These are phyloP conservation scores for Phytopythium aichiense DNA, from an alignment of 352 stramenopile genomes.

Conservation along the genomic window DNA sequence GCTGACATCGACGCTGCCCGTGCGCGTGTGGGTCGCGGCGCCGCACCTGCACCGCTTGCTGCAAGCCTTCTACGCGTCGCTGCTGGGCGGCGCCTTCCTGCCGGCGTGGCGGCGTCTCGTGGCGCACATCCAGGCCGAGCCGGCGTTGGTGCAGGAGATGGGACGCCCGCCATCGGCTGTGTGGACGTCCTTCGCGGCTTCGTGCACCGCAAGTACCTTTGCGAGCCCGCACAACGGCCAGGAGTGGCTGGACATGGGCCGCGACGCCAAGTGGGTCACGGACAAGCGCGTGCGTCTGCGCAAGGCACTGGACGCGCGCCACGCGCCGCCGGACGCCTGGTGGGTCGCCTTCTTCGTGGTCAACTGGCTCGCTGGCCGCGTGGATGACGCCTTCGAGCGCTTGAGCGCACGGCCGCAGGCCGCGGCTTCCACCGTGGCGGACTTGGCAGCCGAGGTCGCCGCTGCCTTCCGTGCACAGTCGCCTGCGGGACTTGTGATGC, in stretches of 20 bases:
- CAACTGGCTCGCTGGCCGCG: slow-evolving; percentile 33
- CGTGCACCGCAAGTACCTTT: background rate
- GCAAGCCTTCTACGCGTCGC: slow-evolving; percentile 23
- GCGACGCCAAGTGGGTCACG: slow-evolving; percentile 36
- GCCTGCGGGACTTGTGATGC: background rate
- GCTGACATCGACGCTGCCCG: slow-evolving; percentile 4
- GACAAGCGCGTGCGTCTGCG: slow-evolving; percentile 50
- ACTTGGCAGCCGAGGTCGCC: slow-evolving; percentile 19
- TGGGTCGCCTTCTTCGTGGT: slow-evolving; percentile 49
- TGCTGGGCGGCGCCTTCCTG: slow-evolving; percentile 20
- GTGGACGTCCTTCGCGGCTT: background rate
- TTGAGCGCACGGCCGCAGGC: slow-evolving; percentile 17
- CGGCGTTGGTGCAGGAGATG: slow-evolving; percentile 28
- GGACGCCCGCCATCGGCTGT: slow-evolving; percentile 16
- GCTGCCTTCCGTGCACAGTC: slow-evolving; percentile 26
- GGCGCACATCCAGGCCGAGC: slow-evolving; percentile 20
- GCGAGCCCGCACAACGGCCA: background rate
- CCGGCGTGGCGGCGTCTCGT: slow-evolving; percentile 12
- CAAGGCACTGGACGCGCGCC: slow-evolving; percentile 34
- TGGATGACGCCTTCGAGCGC: slow-evolving; percentile 21
- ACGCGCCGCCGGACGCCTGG: slow-evolving; percentile 30
- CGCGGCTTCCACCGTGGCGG: slow-evolving; percentile 11
- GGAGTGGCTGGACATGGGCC: slow-evolving; percentile 19
- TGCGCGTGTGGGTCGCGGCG: slow-evolving; percentile 9
- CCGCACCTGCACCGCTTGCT: slow-evolving; percentile 15